Conservation (phyloP, 352 stramenopile species). For the Phytophthora foliorum region DNA sequence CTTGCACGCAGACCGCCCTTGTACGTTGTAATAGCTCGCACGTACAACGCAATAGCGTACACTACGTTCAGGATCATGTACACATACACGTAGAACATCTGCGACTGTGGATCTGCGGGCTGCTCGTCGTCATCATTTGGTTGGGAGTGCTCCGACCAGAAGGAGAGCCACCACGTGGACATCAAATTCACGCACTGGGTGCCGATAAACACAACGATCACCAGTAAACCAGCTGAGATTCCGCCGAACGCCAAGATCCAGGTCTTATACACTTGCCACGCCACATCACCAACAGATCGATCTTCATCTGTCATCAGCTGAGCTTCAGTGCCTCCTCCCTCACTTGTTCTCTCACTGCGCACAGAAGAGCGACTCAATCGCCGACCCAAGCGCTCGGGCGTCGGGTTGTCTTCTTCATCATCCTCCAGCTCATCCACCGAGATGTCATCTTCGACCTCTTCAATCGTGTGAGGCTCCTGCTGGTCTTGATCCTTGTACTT, state of each 20-base stretch:
- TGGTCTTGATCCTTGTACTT: conserved; percentile 75
- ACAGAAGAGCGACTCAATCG: conserved; percentile 64
- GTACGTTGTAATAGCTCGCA: conserved; percentile 70
- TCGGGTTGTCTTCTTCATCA: conserved; percentile 50
- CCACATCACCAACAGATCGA: conserved; percentile 65
- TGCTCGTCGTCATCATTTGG: conserved; percentile 17
- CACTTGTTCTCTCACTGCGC: conserved; percentile 61
- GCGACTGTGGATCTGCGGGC: conserved; percentile 37
- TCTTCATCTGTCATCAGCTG: conserved; percentile 80
- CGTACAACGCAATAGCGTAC: conserved; percentile 73
- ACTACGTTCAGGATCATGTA: conserved; percentile 78
- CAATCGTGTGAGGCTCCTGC: conserved; percentile 46
- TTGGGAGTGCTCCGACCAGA: conserved; percentile 50
- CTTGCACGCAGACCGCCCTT: conserved; percentile 65
- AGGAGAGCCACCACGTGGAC: conserved; percentile 73
- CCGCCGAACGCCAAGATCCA: conserved; percentile 80
- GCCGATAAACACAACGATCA: conserved; percentile 57
- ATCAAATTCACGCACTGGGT: conserved; percentile 65
- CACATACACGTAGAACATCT: conserved; percentile 88
- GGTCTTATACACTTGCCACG: conserved; percentile 69
- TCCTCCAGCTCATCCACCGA: conserved; percentile 52
- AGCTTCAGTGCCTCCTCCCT: conserved; percentile 31
- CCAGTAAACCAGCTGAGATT: conserved; percentile 48
- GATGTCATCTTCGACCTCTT: conserved; percentile 49
- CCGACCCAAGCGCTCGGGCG: conserved; percentile 36